Evolutionary conservation across 768 basidiomycete species (phyloP).

Genomic region (Lentinula sp.): DNA sequence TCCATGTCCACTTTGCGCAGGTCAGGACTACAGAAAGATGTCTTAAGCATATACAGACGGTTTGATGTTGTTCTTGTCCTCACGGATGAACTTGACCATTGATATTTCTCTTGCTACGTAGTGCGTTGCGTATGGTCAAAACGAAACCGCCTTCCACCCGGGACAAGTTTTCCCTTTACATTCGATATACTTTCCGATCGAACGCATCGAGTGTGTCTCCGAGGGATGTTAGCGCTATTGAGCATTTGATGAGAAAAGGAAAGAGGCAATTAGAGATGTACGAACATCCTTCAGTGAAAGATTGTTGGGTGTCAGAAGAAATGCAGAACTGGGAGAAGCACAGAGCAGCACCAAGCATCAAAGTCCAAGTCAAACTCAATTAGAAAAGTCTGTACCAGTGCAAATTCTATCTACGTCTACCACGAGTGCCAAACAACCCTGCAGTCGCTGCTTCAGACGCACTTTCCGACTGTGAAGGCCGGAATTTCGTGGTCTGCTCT

Average conservation of each 20-base stretch:
- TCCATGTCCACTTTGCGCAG: slow-evolving; percentile 12
- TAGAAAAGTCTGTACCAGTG: neutral
- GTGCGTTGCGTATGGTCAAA: slow-evolving; percentile 70
- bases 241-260: slow-evolving; percentile 72
- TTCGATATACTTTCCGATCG: slow-evolving; percentile 64
- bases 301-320: slow-evolving; percentile 68
- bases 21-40: slow-evolving; percentile 49
- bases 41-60: slow-evolving; percentile 51
- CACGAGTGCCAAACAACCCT: slow-evolving; percentile 15
- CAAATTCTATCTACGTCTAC: neutral
- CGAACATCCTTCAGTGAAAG: slow-evolving; percentile 59
- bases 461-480: neutral
- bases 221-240: slow-evolving; percentile 62
- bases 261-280: slow-evolving; percentile 63
- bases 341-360: slow-evolving; percentile 27
- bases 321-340: slow-evolving; percentile 62
- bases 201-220: slow-evolving; percentile 58
- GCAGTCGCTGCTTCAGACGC: slow-evolving; percentile 17
- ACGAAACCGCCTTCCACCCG: slow-evolving; percentile 58
- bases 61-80: slow-evolving; percentile 23
- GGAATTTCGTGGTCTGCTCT: neutral
- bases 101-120: slow-evolving; percentile 19
- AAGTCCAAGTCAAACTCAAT: neutral
- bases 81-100: slow-evolving; percentile 29
- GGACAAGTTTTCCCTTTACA: slow-evolving; percentile 60